Percentiles rank a stretch among this genome's conserved stretches.
These are phyloP conservation scores for Populus ilicifolia DNA, from an alignment of 345 rosid species.

Conservation along the genomic window DNA sequence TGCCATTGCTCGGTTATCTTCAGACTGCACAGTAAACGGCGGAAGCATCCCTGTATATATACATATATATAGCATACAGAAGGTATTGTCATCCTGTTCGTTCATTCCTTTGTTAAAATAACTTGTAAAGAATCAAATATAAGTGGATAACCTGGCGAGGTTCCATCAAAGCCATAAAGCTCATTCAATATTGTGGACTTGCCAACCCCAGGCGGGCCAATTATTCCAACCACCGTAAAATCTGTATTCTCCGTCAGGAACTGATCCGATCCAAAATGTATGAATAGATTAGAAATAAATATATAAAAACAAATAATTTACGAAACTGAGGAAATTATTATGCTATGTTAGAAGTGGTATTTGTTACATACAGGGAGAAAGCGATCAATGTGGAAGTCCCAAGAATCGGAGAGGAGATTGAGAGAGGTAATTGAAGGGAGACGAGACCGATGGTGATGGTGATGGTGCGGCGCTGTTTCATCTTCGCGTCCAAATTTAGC, in stretches of 20 bases:
- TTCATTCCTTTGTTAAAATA: too few relatives aligned
- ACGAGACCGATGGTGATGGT: slow-evolving; percentile 44
- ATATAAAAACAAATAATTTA: background rate
- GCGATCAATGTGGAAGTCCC: slow-evolving; percentile 87
- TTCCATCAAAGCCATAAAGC: slow-evolving; percentile 68
- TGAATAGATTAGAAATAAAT: background rate
- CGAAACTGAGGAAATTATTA: too few relatives aligned
- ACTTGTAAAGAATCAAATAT: background rate
- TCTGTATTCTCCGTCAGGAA: slow-evolving; percentile 83
- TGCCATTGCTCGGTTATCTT: slow-evolving; percentile 59
- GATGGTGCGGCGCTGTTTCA: slow-evolving; percentile 32
- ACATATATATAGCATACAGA: background rate
- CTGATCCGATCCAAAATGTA: slow-evolving; percentile 28
- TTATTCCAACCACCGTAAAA: slow-evolving; percentile 77
- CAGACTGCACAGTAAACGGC: slow-evolving; percentile 60
- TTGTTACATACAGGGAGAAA: slow-evolving; percentile 60
- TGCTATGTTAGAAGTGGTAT: background rate
- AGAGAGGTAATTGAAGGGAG: slow-evolving; percentile 62
- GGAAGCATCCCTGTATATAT: slow-evolving; percentile 60
- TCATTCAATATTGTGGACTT: slow-evolving; percentile 80
- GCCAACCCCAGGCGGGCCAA: slow-evolving; percentile 74
- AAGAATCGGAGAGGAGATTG: slow-evolving; percentile 78
- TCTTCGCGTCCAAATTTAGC: slow-evolving; percentile 72
- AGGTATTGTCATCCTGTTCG: too few relatives aligned
- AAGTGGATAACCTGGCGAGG: slow-evolving; percentile 52